Conservation (phyloP, 2,329 filamentous ascomycete genomes). For the Metarhizium album region DNA sequence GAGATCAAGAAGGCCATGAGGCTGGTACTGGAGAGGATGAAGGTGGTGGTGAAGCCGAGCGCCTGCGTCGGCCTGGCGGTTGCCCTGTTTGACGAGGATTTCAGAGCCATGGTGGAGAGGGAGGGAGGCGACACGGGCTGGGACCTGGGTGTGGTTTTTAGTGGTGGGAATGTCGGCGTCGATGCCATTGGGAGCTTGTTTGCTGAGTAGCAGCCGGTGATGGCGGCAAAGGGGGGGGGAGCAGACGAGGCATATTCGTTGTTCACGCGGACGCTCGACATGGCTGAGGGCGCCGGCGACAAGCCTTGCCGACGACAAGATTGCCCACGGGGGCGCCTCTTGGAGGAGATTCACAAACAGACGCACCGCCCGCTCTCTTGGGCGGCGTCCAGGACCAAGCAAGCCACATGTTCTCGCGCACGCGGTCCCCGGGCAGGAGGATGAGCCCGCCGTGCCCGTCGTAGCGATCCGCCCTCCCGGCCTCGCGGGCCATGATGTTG, state of each 20-base stretch:
- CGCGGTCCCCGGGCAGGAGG: conserved; percentile 67
- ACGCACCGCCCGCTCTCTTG: background rate
- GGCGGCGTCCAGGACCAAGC: too few relatives aligned
- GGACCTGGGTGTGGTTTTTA: conserved; percentile 53
- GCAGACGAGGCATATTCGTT: background rate
- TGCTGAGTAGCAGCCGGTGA: background rate
- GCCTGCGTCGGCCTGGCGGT: conserved; percentile 76
- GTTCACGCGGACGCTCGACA: too few relatives aligned
- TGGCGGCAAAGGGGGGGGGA: background rate
- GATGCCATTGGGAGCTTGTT: conserved; percentile 44
- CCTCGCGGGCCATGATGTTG: conserved; percentile 67
- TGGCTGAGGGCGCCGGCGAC: too few relatives aligned
- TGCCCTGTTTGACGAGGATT: conserved; percentile 76
- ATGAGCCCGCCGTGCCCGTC: conserved; percentile 56
- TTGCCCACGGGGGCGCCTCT: too few relatives aligned
- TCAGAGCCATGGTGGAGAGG: conserved; percentile 55
- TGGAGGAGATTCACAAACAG: too few relatives aligned
- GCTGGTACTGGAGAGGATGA: conserved; percentile 76
- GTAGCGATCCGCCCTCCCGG: conserved; percentile 56
- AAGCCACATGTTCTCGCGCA: conserved; percentile 69
- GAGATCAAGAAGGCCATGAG: conserved; percentile 70
- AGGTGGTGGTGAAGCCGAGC: conserved; percentile 84
- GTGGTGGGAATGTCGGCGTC: conserved; percentile 48
- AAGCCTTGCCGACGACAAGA: too few relatives aligned
- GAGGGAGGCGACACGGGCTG: conserved; percentile 66